A percentile compares a stretch with the other conserved stretches of the same genome.
phyloP scores from a whole-genome alignment of 345 rosid species.

The Syzygium grande region DNA sequence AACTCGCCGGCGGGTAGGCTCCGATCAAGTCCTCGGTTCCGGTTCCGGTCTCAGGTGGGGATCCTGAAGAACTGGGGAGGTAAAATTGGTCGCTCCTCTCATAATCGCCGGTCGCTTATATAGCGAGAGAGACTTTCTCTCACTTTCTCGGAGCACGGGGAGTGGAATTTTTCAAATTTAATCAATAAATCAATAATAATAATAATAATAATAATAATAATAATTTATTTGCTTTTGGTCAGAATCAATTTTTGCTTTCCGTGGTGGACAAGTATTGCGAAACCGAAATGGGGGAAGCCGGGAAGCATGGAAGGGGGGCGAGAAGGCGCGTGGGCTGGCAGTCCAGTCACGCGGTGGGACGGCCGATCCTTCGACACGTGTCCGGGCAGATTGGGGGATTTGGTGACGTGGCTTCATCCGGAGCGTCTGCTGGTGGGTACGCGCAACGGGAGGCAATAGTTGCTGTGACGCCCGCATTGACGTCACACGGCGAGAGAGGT shows the following conservation, averaged over 20 bases:
- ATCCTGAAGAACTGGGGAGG: not conserved
- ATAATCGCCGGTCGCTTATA: not conserved
- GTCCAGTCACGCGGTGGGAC: not conserved
- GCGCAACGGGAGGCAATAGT: not conserved
- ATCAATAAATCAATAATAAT: too few species aligned
- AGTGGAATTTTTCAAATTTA: not conserved
- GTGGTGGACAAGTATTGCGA: slow-evolving; percentile 17
- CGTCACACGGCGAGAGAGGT: not conserved
- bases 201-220: too few species aligned
- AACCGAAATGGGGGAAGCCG: not conserved
- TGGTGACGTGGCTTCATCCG: slow-evolving; percentile 19
- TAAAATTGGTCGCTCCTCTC: not conserved
- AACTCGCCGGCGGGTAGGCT: not conserved
- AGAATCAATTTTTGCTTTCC: not conserved
- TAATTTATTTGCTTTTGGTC: too few species aligned
- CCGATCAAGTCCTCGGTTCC: not conserved
- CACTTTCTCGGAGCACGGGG: not conserved
- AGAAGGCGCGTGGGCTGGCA: not conserved
- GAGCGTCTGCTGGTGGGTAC: not conserved
- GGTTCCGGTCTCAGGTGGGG: not conserved
- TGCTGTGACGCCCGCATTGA: not conserved
- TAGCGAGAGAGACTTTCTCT: not conserved
- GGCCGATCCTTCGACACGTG: slow-evolving; percentile 4
- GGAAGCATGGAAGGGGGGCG: not conserved
- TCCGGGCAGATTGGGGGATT: not conserved